These are phyloP conservation scores for Xanthoparmelia taractica DNA, from an alignment of 495 filamentous ascomycete species.

Conservation along the genomic window DNA sequence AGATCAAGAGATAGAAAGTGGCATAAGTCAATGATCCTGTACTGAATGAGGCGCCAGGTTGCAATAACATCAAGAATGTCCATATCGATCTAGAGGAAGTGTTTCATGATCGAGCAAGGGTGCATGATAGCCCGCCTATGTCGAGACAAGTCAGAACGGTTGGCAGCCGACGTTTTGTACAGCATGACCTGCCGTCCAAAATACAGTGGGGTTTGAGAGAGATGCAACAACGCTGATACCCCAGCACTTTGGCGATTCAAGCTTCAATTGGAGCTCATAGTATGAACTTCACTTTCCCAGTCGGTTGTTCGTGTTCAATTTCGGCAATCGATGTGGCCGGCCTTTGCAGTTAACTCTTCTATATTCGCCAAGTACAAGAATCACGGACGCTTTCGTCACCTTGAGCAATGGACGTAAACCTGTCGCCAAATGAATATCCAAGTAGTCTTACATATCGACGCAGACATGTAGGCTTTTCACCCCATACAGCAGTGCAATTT, in stretches of 20 bases:
- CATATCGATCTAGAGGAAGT: neutral
- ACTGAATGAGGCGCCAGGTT: neutral
- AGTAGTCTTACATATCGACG: too few species aligned
- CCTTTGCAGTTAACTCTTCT: too few species aligned
- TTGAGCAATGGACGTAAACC: too few species aligned
- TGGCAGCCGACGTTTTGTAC: neutral
- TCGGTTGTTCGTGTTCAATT: neutral
- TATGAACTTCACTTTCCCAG: neutral
- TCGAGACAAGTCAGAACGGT: neutral
- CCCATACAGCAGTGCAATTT: too few species aligned
- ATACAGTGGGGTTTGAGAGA: neutral
- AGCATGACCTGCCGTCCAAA: neutral
- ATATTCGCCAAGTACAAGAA: too few species aligned
- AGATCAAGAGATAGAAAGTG: neutral
- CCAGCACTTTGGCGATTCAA: neutral
- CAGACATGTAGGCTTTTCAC: too few species aligned
- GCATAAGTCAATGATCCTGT: neutral
- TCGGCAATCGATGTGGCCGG: neutral
- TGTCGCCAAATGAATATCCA: too few species aligned
- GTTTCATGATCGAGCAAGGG: neutral
- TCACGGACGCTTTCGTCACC: too few species aligned
- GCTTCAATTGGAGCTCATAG: neutral
- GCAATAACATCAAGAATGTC: neutral
- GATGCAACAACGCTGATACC: neutral
- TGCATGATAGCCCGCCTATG: neutral